Percentiles rank a stretch among this genome's conserved stretches.
Conservation (phyloP, 228 moss, liverwort and hornwort genomes). For the Sphagnum magellanicum region DNA sequence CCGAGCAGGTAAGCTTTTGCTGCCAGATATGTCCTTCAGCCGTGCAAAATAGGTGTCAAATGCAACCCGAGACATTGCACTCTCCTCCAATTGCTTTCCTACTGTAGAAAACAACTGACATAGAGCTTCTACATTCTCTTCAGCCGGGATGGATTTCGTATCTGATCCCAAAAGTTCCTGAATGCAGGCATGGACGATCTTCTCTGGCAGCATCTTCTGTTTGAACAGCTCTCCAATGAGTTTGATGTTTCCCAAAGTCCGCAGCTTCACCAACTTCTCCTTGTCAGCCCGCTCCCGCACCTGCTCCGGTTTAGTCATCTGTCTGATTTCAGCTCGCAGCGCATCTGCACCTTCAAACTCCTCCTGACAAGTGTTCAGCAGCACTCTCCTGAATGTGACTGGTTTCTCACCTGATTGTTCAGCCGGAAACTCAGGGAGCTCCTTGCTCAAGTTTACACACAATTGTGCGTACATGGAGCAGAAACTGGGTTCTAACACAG, state of each 20-base stretch:
- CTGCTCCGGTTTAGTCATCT: constrained; percentile 52
- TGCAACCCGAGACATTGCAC: constrained; percentile 25
- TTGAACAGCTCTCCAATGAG: constrained; percentile 90
- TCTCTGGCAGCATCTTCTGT: constrained; percentile 67
- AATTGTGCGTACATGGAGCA: constrained; percentile 69
- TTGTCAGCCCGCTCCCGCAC: constrained; percentile 38
- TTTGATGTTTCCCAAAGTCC: constrained; percentile 62
- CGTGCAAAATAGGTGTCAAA: constrained; percentile 47
- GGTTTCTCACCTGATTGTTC: constrained; percentile 47
- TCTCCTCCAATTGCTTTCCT: constrained; percentile 56
- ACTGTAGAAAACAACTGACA: constrained; percentile 58
- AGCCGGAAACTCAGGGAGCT: constrained; percentile 63
- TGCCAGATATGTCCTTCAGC: constrained; percentile 22
- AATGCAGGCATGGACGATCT: constrained; percentile 73
- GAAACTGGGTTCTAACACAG: constrained; percentile 69
- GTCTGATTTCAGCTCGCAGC: constrained; percentile 66
- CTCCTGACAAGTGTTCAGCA: constrained; percentile 66
- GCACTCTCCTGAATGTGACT: constrained; percentile 53
- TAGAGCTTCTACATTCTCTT: constrained; percentile 80
- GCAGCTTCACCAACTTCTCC: constrained; percentile 56
- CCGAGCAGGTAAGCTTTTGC: constrained; percentile 25
- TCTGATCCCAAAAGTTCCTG: constrained; percentile 64
- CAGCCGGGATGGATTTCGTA: constrained; percentile 40
- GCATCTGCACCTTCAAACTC: constrained; percentile 78
- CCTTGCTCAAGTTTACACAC: constrained; percentile 71